Evolutionary conservation across 306 rosid species (phyloP).

Genomic region (Mucuna pruriens): DNA sequence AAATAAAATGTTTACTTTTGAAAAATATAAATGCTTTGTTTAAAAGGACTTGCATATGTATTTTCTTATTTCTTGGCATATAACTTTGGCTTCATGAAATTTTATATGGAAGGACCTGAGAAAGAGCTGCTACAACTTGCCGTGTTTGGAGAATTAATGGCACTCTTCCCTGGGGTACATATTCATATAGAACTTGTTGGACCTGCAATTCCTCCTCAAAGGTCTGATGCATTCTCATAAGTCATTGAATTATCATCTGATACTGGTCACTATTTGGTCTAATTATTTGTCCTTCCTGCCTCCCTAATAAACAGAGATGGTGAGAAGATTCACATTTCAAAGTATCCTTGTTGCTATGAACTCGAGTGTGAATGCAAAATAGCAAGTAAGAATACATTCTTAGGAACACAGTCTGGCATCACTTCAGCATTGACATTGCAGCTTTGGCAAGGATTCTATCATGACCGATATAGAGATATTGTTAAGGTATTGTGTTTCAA

Average conservation of each 20-base stretch:
- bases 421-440: constrained; percentile 60
- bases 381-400: constrained; percentile 43
- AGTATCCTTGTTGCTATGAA: constrained; percentile 61
- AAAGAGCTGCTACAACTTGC: constrained; percentile 86
- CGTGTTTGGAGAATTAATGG: constrained; percentile 76
- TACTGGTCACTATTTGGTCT: constrained; percentile 30
- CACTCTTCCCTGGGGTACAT: constrained; percentile 70
- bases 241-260: constrained; percentile 17
- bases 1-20: background rate
- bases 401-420: constrained; percentile 25
- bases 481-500: constrained; percentile 50
- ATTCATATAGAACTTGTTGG: constrained; percentile 81
- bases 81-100: constrained; percentile 21
- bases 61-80: background rate
- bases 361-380: constrained; percentile 70
- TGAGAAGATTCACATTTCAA: constrained; percentile 59
- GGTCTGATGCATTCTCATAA: constrained; percentile 54
- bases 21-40: background rate
- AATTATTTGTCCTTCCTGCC: constrained; percentile 32
- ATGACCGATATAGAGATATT: constrained; percentile 73
- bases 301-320: constrained; percentile 72
- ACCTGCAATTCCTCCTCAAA: constrained; percentile 74
- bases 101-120: constrained; percentile 74
- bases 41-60: background rate
- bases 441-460: constrained; percentile 81